Base-by-base conservation (phyloP, 257 asterid genomes). In the Solanum sejunctum region DNA sequence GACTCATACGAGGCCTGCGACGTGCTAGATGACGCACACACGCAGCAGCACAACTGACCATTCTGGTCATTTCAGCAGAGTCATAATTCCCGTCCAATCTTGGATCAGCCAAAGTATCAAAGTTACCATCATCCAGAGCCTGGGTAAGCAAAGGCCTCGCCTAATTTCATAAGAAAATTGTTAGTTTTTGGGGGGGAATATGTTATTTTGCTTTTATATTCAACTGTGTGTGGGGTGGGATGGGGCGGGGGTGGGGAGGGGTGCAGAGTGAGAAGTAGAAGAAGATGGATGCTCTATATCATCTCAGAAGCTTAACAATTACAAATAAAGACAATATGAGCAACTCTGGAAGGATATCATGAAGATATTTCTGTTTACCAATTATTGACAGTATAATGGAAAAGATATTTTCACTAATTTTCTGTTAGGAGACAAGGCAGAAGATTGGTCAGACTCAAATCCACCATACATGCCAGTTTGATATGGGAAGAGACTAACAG, bases 101-200 rank as follows among this genome's bases (percentile, higher is more conserved):
- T 73, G 94, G 94, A 87, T 95, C 99, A 81, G 94, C 97, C 81
- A 95, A 86, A 66, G 83, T 52, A 77, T 88, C 95, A 18, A 93
- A 94, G 80, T 92, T 89, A 86, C 86, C 81, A 36, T 86, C 91
- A 72, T 91, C 95, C 87, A 94, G 54, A 67, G 98, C 94, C 86
- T 91, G 93, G 28, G 94, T 80, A 56, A 95, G 97, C 91, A 95
- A 89, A 78, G 99, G 99, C 89, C 99, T 94, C 58, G 99, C 99
- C 99, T 95, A 72, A 70, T 87, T 80, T 56, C 21, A 61, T 79
- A 49, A 80, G n/a, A 52, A 12, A 81, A 43, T 45, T 47, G 83
- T 47, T 7, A 87, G 47, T 18, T 52, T 17, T 73, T 75, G 7
- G 21, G 0, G 8, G 43, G 5, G 41, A 20, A 73, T 51, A 1